Base-by-base conservation (phyloP, 768 basidiomycete genomes). In the Rhizopogon vinicolor region DNA sequence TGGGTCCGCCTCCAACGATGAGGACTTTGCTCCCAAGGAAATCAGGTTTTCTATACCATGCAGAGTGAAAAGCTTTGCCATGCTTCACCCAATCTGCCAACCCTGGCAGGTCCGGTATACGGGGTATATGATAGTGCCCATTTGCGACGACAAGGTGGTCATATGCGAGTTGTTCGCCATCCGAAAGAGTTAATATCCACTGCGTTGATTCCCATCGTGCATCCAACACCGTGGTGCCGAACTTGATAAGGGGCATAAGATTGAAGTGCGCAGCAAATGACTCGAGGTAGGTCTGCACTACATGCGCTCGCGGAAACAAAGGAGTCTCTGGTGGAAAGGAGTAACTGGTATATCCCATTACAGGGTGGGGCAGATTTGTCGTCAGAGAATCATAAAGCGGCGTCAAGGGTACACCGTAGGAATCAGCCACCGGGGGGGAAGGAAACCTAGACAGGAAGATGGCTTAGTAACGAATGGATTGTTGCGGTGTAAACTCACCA, bases 371-470 rank as follows among this genome's bases (percentile, higher is more conserved):
- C 5, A 93, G 65, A 61, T 93, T 93, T 1, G 91, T 86, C n/a
- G 86, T 87, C 12, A 93, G 73, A 0, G 86, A 86, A 62, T 92
- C 86, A 62, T 93, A 93, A 8, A 91, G 63, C 1, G 91, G 83
- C 1, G 88, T 86, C 33, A 78, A 63, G 2, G 88, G 87, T 16
- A 22, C 48, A 37, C 18, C 10, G 48, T 37, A 37, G 7, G 81
- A 81, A 35, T 81, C 68, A 18, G 72, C 74, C 10, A 68, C 66
- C 3, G 80, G 77, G 37, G 75, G 70, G 7, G 82, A 79, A 18
- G 87, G 83, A 22, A 81, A 65, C 88, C 86, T 83, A 54, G 41
- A 51, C 10, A 48, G 25, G 44, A 42, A 19, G 35, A 42, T 29
- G n/a, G 16, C 53, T 59, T 42, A 29, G 5, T 31, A 25, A 25